phyloP scores from a whole-genome alignment of 2,329 filamentous ascomycete genomes.

The Neofusicoccum laricinum region DNA sequence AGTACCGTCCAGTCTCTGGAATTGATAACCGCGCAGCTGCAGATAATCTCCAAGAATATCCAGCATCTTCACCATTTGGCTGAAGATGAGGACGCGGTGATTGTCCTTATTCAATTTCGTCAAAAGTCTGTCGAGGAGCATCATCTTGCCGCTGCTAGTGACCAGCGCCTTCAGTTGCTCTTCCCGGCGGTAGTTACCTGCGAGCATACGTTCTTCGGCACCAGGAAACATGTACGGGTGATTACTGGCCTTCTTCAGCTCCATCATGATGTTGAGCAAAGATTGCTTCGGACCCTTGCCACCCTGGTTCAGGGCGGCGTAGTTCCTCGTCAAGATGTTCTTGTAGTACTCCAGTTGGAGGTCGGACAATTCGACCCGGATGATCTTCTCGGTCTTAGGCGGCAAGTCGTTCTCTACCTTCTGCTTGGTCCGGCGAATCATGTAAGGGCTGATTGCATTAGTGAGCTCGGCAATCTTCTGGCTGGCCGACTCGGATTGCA shows the following conservation, averaged over 20 bases:
- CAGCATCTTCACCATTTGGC: slow-evolving; percentile 99
- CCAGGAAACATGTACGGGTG: slow-evolving; percentile 98
- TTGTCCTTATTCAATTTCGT: slow-evolving; percentile 90
- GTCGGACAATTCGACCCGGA: slow-evolving; percentile 94
- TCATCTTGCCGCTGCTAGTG: slow-evolving; percentile 98
- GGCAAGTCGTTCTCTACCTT: slow-evolving; percentile 96
- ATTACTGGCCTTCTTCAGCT: slow-evolving; percentile 98
- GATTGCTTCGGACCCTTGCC: slow-evolving; percentile 91
- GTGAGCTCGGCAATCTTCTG: slow-evolving; percentile 85
- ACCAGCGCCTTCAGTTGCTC: slow-evolving; percentile 91
- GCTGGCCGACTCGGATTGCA: slow-evolving; percentile 76
- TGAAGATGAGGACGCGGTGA: slow-evolving; percentile 96
- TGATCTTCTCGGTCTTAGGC: slow-evolving; percentile 97
- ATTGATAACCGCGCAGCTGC: slow-evolving; percentile 87
- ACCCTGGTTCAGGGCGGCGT: slow-evolving; percentile 87
- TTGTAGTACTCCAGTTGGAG: slow-evolving; percentile 98
- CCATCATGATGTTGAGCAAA: slow-evolving; percentile 98
- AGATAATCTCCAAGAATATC: slow-evolving; percentile 95
- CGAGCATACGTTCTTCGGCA: slow-evolving; percentile 84
- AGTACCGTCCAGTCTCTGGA: slow-evolving; percentile 91
- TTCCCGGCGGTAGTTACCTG: slow-evolving; percentile 76
- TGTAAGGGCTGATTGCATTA: slow-evolving; percentile 84
- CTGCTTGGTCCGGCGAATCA: slow-evolving; percentile 92
- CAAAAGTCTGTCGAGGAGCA: slow-evolving; percentile 93
- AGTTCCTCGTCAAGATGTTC: slow-evolving; percentile 96